Conservation (phyloP, 73 alveolate genomes). For the Loxodes magnus region DNA sequence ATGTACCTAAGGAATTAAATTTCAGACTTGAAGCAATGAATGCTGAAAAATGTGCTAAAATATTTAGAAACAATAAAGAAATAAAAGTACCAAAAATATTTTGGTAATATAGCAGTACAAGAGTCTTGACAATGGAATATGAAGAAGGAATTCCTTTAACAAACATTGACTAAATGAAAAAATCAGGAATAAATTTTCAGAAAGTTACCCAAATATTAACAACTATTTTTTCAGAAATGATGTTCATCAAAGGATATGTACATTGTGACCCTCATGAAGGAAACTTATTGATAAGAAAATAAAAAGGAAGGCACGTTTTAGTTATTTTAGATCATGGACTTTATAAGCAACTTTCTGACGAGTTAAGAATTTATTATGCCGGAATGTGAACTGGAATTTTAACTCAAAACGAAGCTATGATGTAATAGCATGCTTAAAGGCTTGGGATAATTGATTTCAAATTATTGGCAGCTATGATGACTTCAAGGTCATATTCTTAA, state of each 20-base stretch:
- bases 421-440: conserved; percentile 25
- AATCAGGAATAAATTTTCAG: background rate
- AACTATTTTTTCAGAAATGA: conserved; percentile 19
- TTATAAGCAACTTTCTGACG: conserved; percentile 24
- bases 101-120: background rate
- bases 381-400: conserved; percentile 46
- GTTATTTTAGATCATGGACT: conserved; percentile 55
- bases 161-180: conserved; percentile 1
- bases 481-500: conserved; percentile 38
- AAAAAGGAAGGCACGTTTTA: conserved; percentile 24
- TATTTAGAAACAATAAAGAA: conserved; percentile 13
- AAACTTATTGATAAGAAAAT: conserved; percentile 17
- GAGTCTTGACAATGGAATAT: conserved; percentile 37
- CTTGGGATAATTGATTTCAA: conserved; percentile 34
- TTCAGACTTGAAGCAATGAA: conserved; percentile 14
- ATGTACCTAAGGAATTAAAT: conserved; percentile 25
- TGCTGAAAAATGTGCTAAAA: conserved; percentile 8
- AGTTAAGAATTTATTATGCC: conserved; percentile 26
- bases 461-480: conserved; percentile 45
- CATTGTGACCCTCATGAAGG: conserved; percentile 46
- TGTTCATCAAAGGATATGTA: conserved; percentile 21
- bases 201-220: conserved; percentile 11
- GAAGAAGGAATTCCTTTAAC: conserved; percentile 13
- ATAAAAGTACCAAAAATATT: conserved; percentile 16
- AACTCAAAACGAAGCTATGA: conserved; percentile 31